Evolutionary conservation across 2,329 filamentous ascomycete species (phyloP), one percentile per base, ranked within the genome.

Genomic region (Lithohypha guttulata): DNA sequence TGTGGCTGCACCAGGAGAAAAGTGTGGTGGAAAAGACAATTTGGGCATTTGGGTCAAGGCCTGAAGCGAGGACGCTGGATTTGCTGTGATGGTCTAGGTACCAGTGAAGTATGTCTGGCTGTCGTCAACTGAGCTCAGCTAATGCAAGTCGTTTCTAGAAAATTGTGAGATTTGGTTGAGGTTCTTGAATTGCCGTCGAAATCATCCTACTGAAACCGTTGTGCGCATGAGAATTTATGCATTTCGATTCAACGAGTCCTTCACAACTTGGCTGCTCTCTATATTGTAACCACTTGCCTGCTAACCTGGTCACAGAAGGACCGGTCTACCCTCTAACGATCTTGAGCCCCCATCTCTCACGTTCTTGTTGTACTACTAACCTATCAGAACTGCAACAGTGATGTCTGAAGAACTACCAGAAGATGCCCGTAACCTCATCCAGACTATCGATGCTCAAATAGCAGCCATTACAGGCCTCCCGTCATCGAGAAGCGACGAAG

Each of bases 1-100:
- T 15, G 19, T 27, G 4, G 35, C 23, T 4, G 35, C 26, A 11
- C 15, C 35, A 2, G 26, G 26, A 8, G 27, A 31, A 23, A 23
- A 30, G 6, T 31, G 35, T 23, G 35, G 35, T 39, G 35, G 35
- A 4, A 30, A 30, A n/a, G 26, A 31, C 27, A 21, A 20, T 14
- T 19, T 37, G 13, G 29, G 34, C 18, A 19, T 37, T 4, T 39
- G 31, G 11, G n/a, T 27, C 4, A 39, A 31, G 17, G 35, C 35
- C n/a, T 32, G 23, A 27, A 23, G 9, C 14, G 9, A 19, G 35
- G 26, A n/a, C 23, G 15, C 19, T 6, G 5, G n/a, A 14, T 14
- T 19, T 13, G 10, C 25, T 17, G 5, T 18, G 6, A 26, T n/a
- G n/a, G n/a, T n/a, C n/a, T n/a, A n/a, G n/a, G n/a, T n/a, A n/a